Base-by-base conservation (phyloP, 1,139 yeast species). In the Kodamaea derodonti region DNA sequence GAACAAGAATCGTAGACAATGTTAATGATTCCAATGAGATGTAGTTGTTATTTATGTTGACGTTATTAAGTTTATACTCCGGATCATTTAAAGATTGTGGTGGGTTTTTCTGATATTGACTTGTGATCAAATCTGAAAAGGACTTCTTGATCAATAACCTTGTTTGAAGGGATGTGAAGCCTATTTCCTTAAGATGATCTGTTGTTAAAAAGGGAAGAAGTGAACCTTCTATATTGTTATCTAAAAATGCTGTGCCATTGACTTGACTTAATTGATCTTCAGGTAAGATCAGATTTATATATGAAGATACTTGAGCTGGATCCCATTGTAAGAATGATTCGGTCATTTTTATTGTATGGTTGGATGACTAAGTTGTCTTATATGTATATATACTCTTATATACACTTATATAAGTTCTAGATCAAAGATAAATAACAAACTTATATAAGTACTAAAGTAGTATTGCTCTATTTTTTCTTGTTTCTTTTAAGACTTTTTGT, bases 221-320 rank as follows among this genome's bases (percentile, higher is more conserved):
- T 13, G 77, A 66, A 1, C 90, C 90, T 12, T 75, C 78, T 30
- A 83, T 78, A 43, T 75, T 75, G 52, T 82, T 69, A 3, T 65
- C 65, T n/a, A 69, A 58, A 43, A 82, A 75, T 5, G 41, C 37
- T 12, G 54, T 37, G n/a, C 65, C 64, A 13, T 56, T 39, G n/a
- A n/a, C n/a, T n/a, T n/a, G n/a, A 5, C 44, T 35, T 25, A 43
- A 41, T 29, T 49, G 49, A 13, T 50, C 55, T 32, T 46, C 56
- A 6, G 57, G 56, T 17, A 54, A 38, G 10, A 53, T 39, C 7
- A 58, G 47, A 34, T 56, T 49, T 25, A 69, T 56, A 40, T 54
- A 68, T 32, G 49, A 57, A 12, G 71, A 54, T 6, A 69, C 75
- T 42, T 69, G 75, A 4, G 72, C 75, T 1, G 75, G 65, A 44